phyloP scores from a whole-genome alignment of 257 asterid genomes.

The Nemophila menziesii region DNA sequence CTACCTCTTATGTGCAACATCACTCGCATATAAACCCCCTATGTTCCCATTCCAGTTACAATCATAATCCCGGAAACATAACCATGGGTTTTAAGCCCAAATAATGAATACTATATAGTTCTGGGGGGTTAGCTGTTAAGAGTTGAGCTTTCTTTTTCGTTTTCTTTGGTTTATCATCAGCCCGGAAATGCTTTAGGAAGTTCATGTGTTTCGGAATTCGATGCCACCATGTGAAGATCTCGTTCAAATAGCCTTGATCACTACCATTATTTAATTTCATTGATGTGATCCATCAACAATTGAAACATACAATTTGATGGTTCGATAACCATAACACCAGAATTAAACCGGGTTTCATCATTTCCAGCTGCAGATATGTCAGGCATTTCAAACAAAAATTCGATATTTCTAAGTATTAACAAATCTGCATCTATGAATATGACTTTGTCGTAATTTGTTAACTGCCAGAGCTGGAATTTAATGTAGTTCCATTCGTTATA shows the following conservation, averaged over 20 bases:
- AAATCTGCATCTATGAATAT: slow-evolving; percentile 83
- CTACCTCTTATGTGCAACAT: slow-evolving; percentile 75
- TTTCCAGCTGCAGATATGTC: slow-evolving; percentile 82
- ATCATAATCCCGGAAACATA: slow-evolving; percentile 82
- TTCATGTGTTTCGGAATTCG: slow-evolving; percentile 83
- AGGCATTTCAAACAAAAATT: slow-evolving; percentile 83
- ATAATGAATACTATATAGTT: slow-evolving; percentile 67
- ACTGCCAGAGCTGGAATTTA: slow-evolving; percentile 87
- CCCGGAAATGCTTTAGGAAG: slow-evolving; percentile 77
- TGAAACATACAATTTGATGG: slow-evolving; percentile 82
- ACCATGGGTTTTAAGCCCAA: slow-evolving; percentile 85
- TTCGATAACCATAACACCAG: slow-evolving; percentile 90
- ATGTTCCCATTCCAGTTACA: slow-evolving; percentile 81
- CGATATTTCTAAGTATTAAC: slow-evolving; percentile 62
- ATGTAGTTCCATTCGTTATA: slow-evolving; percentile 93
- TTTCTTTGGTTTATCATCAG: slow-evolving; percentile 57
- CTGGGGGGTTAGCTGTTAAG: slow-evolving; percentile 77
- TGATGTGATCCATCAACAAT: slow-evolving; percentile 70
- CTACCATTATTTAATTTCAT: slow-evolving; percentile 89
- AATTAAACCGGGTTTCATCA: slow-evolving; percentile 73
- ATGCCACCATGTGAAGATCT: slow-evolving; percentile 94
- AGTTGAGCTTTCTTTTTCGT: slow-evolving; percentile 50
- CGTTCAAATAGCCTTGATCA: slow-evolving; percentile 86
- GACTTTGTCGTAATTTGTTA: slow-evolving; percentile 84
- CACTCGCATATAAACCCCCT: slow-evolving; percentile 69